phyloP scores from a whole-genome alignment of 768 basidiomycete species.

The Asterophora lycoperdoides region DNA sequence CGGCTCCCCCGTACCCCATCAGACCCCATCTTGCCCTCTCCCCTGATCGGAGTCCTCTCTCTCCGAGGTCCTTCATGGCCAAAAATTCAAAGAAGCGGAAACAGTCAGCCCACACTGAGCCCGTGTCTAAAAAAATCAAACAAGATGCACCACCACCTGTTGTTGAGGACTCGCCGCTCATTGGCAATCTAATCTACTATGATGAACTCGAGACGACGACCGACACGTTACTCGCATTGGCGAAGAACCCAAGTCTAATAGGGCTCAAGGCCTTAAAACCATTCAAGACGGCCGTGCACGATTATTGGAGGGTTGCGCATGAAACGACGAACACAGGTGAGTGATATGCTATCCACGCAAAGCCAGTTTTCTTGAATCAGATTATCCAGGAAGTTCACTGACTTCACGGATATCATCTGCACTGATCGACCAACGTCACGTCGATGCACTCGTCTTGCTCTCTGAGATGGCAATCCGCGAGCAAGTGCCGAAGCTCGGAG shows the following conservation, averaged over 20 bases:
- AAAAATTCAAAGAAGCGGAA: slow-evolving; percentile 20
- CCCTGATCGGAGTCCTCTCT: too few species aligned
- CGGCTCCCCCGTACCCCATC: too few species aligned
- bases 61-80: not conserved
- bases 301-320: slow-evolving; percentile 33
- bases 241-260: slow-evolving; percentile 30
- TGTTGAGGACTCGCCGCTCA: slow-evolving; percentile 11
- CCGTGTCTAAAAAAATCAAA: slow-evolving; percentile 15
- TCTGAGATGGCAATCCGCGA: slow-evolving; percentile 46
- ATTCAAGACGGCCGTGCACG: slow-evolving; percentile 35
- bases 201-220: slow-evolving; percentile 37
- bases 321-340: slow-evolving; percentile 31
- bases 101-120: slow-evolving; percentile 10
- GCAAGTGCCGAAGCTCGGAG: slow-evolving; percentile 46
- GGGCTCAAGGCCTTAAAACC: slow-evolving; percentile 29
- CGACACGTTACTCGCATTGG: slow-evolving; percentile 28
- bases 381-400: slow-evolving; percentile 26
- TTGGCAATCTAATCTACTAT: slow-evolving; percentile 29
- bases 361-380: not conserved
- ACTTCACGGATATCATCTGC: slow-evolving; percentile 38
- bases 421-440: slow-evolving; percentile 38
- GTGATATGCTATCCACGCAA: not conserved
- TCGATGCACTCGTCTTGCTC: slow-evolving; percentile 50
- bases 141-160: not conserved
- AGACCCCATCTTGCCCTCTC: too few species aligned